Base-by-base conservation (phyloP, 495 filamentous ascomycete genomes). In the Penicillium dipodomyicola region DNA sequence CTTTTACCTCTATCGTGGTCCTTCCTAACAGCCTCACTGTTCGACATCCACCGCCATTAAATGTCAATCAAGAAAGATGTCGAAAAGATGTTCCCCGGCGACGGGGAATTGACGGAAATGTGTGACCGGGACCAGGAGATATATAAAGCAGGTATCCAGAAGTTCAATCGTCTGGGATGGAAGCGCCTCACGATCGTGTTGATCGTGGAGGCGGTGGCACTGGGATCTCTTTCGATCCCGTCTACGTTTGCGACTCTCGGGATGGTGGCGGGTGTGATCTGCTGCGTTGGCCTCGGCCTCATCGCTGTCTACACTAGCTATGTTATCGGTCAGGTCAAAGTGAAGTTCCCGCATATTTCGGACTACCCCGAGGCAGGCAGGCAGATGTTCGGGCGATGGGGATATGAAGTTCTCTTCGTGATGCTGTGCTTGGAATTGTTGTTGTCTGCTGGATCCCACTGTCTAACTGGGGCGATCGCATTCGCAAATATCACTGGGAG, bases 241-340 rank as follows among this genome's bases (percentile, higher is more conserved):
- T 65, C 67, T 3, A 80, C 80, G n/a, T 85, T 87, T 48, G 83
- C 84, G 6, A 73, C 73, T 5, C 69, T 87, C 4, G 84, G 84
- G 10, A 85, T 87, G 82, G 79, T 87, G 12, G 59, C 71, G 5
- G 72, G 72, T 49, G 65, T 76, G 20, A 75, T 88, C 48, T 72
- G 82, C 46, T 79, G 80, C 17, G 64, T 87, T 33, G 65, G 72
- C 17, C 52, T 88, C 8, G 88, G 87, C 11, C 56, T 88, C 20
- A 57, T 88, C 20, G 84, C 87, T 52, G 84, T 85, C 59, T 92
- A 90, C 67, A 87, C 85, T 40, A 85, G 84, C 64, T 88, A 85
- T 55, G 76, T 89, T 43, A 77, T 91, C 52, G 87, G 84, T 25
- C 84, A 88, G 69, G 82, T 91, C 58, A 89, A 88, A 65, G 47